Conservation (phyloP, 1,284 basidiomycete genomes). For the Ceratobasidium sp. region DNA sequence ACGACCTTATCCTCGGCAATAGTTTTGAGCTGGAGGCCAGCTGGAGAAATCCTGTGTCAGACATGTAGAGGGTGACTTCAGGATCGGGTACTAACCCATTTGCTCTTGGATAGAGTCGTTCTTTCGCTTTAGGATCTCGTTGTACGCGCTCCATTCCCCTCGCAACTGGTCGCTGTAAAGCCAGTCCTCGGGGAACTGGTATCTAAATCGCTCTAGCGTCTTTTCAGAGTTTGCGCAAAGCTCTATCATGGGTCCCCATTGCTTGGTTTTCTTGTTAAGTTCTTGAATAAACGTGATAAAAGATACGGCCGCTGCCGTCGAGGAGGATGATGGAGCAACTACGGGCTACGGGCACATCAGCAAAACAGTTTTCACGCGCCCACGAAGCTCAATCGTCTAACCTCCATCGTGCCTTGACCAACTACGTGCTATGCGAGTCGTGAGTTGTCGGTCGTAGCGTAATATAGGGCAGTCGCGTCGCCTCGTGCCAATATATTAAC, state of each 20-base stretch:
- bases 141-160: slow-evolving; percentile 98
- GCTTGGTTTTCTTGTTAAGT: slow-evolving; percentile 93
- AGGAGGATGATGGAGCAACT: slow-evolving; percentile 44
- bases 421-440: not conserved
- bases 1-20: slow-evolving; percentile 99
- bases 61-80: not conserved
- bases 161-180: slow-evolving; percentile 96
- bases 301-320: slow-evolving; percentile 94
- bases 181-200: slow-evolving; percentile 97
- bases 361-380: not conserved
- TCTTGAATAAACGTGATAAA: slow-evolving; percentile 99
- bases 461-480: slow-evolving; percentile 33
- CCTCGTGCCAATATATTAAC: slow-evolving; percentile 25
- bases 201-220: slow-evolving; percentile 95
- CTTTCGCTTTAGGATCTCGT: slow-evolving; percentile 97
- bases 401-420: slow-evolving; percentile 35
- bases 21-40: slow-evolving; percentile 96
- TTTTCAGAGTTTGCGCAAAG: slow-evolving; percentile 94
- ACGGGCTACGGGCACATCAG: slow-evolving; percentile 12
- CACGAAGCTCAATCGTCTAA: not conserved
- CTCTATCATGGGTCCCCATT: slow-evolving; percentile 97
- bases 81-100: slow-evolving; percentile 62
- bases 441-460: slow-evolving; percentile 13
- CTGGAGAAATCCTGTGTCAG: slow-evolving; percentile 52
- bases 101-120: slow-evolving; percentile 99